Percentiles rank a stretch among this genome's conserved stretches.
Conservation (phyloP, 2,329 filamentous ascomycete species). For the Talaromyces atroroseus region DNA sequence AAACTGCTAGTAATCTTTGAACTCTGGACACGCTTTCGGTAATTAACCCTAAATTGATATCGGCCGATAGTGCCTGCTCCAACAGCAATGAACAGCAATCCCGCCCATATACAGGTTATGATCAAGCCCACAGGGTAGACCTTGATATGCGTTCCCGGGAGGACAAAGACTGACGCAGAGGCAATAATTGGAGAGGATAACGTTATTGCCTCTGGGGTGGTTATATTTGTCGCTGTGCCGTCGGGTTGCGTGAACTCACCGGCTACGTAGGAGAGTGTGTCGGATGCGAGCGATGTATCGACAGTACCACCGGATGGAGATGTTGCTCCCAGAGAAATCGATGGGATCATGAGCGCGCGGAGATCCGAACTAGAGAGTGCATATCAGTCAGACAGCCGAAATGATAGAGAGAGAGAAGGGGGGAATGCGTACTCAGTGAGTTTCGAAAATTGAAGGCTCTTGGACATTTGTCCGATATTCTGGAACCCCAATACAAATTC, state of each 20-base stretch:
- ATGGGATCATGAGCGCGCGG: slow-evolving; percentile 29
- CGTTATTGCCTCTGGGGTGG: slow-evolving; percentile 18
- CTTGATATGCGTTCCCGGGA: slow-evolving; percentile 28
- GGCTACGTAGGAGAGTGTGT: slow-evolving; percentile 33
- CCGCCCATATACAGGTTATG: slow-evolving; percentile 28
- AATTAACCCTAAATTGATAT: slow-evolving; percentile 28
- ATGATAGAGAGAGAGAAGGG: background rate
- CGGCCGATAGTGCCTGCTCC: slow-evolving; percentile 29
- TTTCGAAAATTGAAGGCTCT: slow-evolving; percentile 21
- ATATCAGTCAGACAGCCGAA: background rate
- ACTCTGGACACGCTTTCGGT: slow-evolving; percentile 23
- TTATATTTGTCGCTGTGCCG: slow-evolving; percentile 20
- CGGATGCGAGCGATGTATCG: slow-evolving; percentile 26
- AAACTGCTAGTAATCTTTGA: background rate
- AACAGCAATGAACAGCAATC: slow-evolving; percentile 26
- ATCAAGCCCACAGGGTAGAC: slow-evolving; percentile 29
- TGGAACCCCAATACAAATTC: slow-evolving; percentile 29
- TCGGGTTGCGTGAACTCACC: slow-evolving; percentile 24
- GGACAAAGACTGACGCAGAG: slow-evolving; percentile 23
- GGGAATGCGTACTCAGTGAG: slow-evolving; percentile 21
- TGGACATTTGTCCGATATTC: slow-evolving; percentile 27
- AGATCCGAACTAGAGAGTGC: slow-evolving; percentile 18
- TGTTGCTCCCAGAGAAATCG: slow-evolving; percentile 26
- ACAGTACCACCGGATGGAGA: slow-evolving; percentile 15
- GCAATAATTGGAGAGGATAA: slow-evolving; percentile 20